phyloP scores from a whole-genome alignment of 2,329 filamentous ascomycete species.

The Parastagonospora avenae region DNA sequence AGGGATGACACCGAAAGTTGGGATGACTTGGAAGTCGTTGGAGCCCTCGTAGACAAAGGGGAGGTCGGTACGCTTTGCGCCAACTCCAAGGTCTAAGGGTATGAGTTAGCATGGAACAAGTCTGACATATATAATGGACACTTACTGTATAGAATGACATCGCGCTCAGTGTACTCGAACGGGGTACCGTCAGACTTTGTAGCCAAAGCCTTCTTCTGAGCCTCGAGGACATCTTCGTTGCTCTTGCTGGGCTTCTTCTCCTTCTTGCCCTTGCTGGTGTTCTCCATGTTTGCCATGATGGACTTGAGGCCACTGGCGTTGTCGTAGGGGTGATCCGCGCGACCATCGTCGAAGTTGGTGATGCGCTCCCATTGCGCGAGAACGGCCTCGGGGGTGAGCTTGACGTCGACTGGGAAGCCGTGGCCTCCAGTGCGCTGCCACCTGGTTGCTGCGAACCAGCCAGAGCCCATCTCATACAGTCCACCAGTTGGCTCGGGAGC shows the following conservation, averaged over 20 bases:
- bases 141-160: constrained; percentile 85
- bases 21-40: constrained; percentile 91
- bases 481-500: constrained; percentile 84
- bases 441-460: constrained; percentile 88
- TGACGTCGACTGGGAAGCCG: constrained; percentile 86
- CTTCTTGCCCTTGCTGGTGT: constrained; percentile 61
- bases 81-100: constrained; percentile 74
- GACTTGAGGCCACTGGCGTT: constrained; percentile 77
- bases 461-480: constrained; percentile 92
- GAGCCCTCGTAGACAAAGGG: constrained; percentile 87
- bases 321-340: constrained; percentile 84
- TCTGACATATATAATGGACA: background rate
- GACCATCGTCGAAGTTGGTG: constrained; percentile 83
- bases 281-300: constrained; percentile 83
- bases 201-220: constrained; percentile 77
- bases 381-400: constrained; percentile 80
- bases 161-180: constrained; percentile 83
- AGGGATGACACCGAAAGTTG: constrained; percentile 96
- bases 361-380: constrained; percentile 69
- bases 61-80: constrained; percentile 88
- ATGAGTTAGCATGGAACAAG: constrained; percentile 20
- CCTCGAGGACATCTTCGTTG: constrained; percentile 70
- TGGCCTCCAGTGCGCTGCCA: constrained; percentile 93
- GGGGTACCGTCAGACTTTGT: constrained; percentile 73
- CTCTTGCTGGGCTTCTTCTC: constrained; percentile 56